These are phyloP conservation scores for Gonapodya prolifera DNA, from an alignment of 192 early-diverging fungal genomes.

Conservation along the genomic window DNA sequence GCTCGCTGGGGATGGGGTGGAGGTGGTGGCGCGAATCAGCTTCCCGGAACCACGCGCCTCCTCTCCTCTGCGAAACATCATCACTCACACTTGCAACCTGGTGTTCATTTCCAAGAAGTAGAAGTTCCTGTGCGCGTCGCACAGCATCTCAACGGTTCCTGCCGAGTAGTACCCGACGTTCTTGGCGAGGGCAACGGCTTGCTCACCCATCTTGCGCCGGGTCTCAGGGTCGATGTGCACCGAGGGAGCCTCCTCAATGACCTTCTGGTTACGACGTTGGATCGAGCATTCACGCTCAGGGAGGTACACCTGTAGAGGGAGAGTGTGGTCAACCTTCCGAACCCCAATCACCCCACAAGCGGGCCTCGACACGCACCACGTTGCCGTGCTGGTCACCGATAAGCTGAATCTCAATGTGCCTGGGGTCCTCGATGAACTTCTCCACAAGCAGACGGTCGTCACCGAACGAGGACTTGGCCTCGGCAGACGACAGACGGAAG, in stretches of 20 bases:
- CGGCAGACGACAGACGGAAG: constrained; percentile 63
- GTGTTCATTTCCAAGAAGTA: constrained; percentile 79
- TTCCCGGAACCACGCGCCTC: no score
- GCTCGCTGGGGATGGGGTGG: constrained; percentile 25
- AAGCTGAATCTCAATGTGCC: constrained; percentile 66
- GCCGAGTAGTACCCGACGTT: constrained; percentile 63
- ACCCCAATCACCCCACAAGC: not conserved
- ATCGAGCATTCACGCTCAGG: constrained; percentile 85
- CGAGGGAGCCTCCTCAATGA: constrained; percentile 77
- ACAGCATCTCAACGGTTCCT: constrained; percentile 66
- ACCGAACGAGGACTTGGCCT: constrained; percentile 74
- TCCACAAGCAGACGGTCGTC: constrained; percentile 83
- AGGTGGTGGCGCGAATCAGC: not conserved
- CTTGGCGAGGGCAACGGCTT: constrained; percentile 60
- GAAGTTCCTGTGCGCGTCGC: constrained; percentile 58
- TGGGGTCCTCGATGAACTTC: constrained; percentile 77
- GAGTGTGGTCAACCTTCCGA: not conserved
- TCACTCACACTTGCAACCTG: constrained; percentile 45
- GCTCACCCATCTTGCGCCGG: constrained; percentile 59
- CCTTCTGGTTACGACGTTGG: constrained; percentile 70
- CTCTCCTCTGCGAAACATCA: no score
- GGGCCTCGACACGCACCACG: constrained; percentile 14
- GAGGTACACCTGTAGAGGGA: constrained; percentile 40
- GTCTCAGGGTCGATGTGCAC: constrained; percentile 48
- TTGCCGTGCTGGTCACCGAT: constrained; percentile 58